phyloP scores from a whole-genome alignment of 1,284 basidiomycete genomes.

The Agaricales sp. region DNA sequence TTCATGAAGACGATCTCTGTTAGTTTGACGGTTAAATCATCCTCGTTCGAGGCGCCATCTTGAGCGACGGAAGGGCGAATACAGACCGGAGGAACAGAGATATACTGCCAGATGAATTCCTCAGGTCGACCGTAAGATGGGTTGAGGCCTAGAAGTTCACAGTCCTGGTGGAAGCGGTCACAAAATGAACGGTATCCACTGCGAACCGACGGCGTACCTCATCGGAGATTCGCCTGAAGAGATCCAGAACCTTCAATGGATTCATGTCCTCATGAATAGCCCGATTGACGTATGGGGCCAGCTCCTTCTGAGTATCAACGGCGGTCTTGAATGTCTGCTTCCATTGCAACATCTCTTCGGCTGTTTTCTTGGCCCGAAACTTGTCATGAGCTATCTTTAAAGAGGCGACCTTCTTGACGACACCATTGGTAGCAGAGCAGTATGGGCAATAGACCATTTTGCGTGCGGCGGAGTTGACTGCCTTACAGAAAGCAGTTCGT shows the following conservation, averaged over 20 bases:
- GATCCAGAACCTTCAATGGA: conserved; percentile 86
- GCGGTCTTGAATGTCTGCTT: conserved; percentile 79
- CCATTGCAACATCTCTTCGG: conserved; percentile 84
- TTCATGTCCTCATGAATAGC: conserved; percentile 92
- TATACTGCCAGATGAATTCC: conserved; percentile 98
- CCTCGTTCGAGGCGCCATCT: conserved; percentile 96
- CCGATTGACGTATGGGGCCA: conserved; percentile 80
- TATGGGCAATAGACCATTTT: conserved; percentile 92
- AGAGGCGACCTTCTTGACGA: conserved; percentile 93
- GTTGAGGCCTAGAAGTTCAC: conserved; percentile 87
- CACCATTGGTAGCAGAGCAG: conserved; percentile 89
- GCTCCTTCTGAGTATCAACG: conserved; percentile 80
- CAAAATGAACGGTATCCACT: not conserved
- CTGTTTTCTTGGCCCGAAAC: conserved; percentile 91
- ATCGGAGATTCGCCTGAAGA: conserved; percentile 90
- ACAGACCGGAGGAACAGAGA: conserved; percentile 96
- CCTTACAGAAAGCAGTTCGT: conserved; percentile 77
- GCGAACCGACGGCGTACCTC: too few species aligned
- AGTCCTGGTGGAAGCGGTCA: conserved; percentile 53
- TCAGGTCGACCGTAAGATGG: conserved; percentile 90
- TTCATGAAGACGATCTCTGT: conserved; percentile 97
- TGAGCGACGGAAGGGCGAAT: conserved; percentile 97
- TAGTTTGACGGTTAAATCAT: conserved; percentile 96
- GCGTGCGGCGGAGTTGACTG: conserved; percentile 83
- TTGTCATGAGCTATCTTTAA: conserved; percentile 98